These are phyloP conservation scores for Fusarium sp. DNA, from an alignment of 2,329 filamentous ascomycete species.

Conservation along the genomic window DNA sequence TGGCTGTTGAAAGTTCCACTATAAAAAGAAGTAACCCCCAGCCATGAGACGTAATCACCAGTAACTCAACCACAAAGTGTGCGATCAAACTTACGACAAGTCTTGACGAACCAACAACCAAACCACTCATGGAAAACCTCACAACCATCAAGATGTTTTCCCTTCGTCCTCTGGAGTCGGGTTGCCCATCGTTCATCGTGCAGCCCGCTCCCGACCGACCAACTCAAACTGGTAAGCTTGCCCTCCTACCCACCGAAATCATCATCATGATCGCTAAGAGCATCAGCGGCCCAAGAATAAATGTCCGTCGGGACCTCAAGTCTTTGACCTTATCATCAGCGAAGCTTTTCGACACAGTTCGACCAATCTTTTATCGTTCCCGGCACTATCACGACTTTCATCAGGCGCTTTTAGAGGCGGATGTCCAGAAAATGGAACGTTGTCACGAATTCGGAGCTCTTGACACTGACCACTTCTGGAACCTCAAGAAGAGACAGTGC, in stretches of 20 bases:
- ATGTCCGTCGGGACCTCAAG: not conserved
- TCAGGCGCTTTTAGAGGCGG: not conserved
- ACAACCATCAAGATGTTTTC: not conserved
- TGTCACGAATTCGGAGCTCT: not conserved
- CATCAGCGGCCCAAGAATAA: not conserved
- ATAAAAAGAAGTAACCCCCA: no score
- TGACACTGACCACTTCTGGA: not conserved
- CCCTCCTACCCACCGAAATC: slow-evolving; percentile 7
- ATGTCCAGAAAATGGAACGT: not conserved
- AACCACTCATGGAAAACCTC: no score
- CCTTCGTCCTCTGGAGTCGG: not conserved
- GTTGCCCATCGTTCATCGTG: not conserved
- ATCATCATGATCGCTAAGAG: not conserved
- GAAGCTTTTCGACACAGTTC: not conserved
- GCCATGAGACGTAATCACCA: no score
- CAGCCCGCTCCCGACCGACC: not conserved
- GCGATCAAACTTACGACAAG: not conserved
- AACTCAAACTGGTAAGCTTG: not conserved
- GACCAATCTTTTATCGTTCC: not conserved
- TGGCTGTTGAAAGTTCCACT: no score
- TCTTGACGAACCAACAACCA: not conserved
- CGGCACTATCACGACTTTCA: not conserved
- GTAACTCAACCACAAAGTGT: no score
- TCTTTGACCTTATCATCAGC: not conserved
- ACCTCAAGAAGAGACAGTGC: not conserved